These are phyloP conservation scores for Brassica cretica DNA, from an alignment of 345 rosid species.

Conservation along the genomic window DNA sequence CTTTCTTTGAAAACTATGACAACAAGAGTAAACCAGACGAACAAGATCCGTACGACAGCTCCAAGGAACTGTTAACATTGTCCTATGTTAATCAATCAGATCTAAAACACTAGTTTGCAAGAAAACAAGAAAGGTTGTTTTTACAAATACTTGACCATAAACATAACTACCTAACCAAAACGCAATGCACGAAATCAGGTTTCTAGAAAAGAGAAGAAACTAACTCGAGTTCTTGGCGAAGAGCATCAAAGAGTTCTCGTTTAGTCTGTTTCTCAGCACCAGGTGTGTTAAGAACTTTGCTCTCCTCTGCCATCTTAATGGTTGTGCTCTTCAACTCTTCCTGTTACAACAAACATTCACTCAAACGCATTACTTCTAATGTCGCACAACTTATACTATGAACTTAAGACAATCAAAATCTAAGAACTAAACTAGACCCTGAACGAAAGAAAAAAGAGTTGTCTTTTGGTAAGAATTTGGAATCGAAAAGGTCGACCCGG, in stretches of 20 bases:
- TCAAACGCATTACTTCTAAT: neutral
- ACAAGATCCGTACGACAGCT: neutral
- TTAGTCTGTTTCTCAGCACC: slow-evolving; percentile 93
- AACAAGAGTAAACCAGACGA: neutral
- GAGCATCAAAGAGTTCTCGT: slow-evolving; percentile 83
- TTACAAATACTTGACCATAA: neutral
- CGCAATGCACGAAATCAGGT: neutral
- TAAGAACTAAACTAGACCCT: neutral
- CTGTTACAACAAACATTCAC: slow-evolving; percentile 37
- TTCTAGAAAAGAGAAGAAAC: neutral
- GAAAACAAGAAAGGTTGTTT: neutral
- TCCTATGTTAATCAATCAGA: neutral
- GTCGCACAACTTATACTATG: neutral
- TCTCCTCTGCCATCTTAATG: slow-evolving; percentile 83
- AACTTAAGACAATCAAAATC: neutral
- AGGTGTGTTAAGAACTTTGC: slow-evolving; percentile 83
- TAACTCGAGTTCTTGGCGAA: slow-evolving; percentile 67
- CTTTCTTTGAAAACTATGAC: neutral
- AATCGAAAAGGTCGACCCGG: neutral
- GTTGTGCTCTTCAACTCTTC: slow-evolving; percentile 81
- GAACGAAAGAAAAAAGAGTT: neutral
- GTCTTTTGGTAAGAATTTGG: neutral
- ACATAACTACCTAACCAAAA: neutral
- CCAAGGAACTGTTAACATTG: neutral
- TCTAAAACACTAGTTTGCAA: neutral